Base-by-base conservation (phyloP, 2,329 filamentous ascomycete species). In the Aspergillus amoenus region DNA sequence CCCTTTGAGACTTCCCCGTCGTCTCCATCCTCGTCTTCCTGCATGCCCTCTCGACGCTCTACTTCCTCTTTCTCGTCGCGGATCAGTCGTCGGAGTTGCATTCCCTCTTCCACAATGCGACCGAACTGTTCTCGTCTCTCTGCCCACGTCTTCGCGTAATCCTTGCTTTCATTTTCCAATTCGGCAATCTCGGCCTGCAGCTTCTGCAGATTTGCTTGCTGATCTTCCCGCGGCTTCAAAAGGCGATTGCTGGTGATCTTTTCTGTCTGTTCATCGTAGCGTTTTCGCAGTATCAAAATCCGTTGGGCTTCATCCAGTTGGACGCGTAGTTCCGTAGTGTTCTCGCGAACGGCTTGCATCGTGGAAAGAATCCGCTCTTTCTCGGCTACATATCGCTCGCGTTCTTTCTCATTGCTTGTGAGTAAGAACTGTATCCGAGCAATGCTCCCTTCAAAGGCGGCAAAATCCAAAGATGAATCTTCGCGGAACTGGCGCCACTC, bases 31-130 rank as follows among this genome's bases (percentile, higher is more conserved):
- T 88, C 81, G 4, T 77, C 81, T 60, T 82, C 87, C 47, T 86
- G 87, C 62, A 91, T 91, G 30, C 91, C 91, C 73, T 95, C 91
- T 54, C 91, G 84, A 42, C 91, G 82, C 75, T 96, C 92, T 0
- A 94, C 90, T 75, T 96, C 92, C 72, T 96, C 93, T 77, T 96
- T 96, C 80, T 97, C 93, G 68, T 96, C 93, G 59, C 92, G 87
- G 68, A 97, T 96, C 72, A 95, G 82, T 48, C 90, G 83, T 57
- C 93, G 81, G 72, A 97, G 82, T 62, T 90, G 82, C 84, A 90
- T 89, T n/a, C 91, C 91, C 78, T 97, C 93, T 58, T 93, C 90
- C 70, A 96, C 90, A 67, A 97, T 93, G 55, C 86, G 84, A 57
- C 88, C 90, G 73, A 97, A 96, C 75, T 96, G 91, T 65, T 91